Evolutionary conservation across 1,284 basidiomycete genomes (phyloP).

Genomic region (Microbotryum scabiosae): DNA sequence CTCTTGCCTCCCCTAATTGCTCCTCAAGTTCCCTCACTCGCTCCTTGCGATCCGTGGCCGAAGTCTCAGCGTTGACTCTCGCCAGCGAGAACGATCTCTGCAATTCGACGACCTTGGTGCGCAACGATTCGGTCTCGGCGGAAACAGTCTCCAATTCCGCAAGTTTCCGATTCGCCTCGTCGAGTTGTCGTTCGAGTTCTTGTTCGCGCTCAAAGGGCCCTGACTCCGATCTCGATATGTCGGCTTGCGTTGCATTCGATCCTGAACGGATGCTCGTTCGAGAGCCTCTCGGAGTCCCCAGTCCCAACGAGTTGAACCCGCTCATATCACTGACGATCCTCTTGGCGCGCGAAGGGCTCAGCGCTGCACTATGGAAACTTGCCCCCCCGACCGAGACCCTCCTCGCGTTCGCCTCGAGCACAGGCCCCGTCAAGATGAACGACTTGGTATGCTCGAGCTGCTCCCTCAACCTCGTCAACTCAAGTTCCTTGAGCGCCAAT

Average conservation of each 20-base stretch:
- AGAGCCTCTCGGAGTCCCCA: constrained; percentile 18
- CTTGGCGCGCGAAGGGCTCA: constrained; percentile 16
- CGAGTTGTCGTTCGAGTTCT: constrained; percentile 21
- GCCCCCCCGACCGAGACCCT: constrained; percentile 8
- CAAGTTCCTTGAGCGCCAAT: constrained; percentile 15
- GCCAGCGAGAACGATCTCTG: neutral
- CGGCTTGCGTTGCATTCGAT: neutral
- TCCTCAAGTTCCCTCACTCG: constrained; percentile 6
- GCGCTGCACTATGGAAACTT: constrained; percentile 1
- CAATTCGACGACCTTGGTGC: constrained; percentile 4
- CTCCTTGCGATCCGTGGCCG: neutral
- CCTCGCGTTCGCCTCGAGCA: constrained; percentile 21
- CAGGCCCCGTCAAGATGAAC: constrained; percentile 25
- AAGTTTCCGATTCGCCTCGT: constrained; percentile 3
- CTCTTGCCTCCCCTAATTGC: neutral
- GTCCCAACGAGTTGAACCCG: constrained; percentile 5
- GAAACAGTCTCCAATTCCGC: neutral
- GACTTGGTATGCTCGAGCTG: constrained; percentile 23
- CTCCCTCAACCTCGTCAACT: constrained; percentile 13
- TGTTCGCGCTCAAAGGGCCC: neutral
- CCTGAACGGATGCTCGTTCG: neutral
- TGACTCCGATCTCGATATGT: neutral
- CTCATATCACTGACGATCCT: constrained; percentile 14
- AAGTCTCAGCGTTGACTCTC: constrained; percentile 4
- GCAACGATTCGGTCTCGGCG: constrained; percentile 10